Evolutionary conservation across 2,329 filamentous ascomycete genomes (phyloP).

Genomic region (Curvularia spicifera): DNA sequence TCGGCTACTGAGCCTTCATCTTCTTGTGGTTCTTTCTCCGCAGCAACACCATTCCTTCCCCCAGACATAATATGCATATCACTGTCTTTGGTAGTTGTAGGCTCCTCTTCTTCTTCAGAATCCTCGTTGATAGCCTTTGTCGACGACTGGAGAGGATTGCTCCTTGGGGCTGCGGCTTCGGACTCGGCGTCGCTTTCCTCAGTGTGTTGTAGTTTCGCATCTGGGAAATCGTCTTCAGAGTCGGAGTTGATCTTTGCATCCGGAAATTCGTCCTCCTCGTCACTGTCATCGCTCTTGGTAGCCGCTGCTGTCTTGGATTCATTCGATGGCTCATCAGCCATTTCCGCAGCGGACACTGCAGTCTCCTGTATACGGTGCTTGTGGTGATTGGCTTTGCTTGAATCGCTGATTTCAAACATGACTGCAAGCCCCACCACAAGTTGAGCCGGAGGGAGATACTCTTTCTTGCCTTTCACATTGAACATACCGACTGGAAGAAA

Average conservation of each 20-base stretch:
- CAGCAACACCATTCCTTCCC: conserved; percentile 10
- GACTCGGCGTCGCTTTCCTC: conserved; percentile 50
- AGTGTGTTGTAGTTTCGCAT: conserved; percentile 47
- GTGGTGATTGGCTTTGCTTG: conserved; percentile 79
- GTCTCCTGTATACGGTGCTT: conserved; percentile 70
- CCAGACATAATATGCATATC: conserved; percentile 20
- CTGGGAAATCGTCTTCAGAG: conserved; percentile 56
- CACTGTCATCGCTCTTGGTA: conserved; percentile 36
- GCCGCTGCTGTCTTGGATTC: conserved; percentile 26
- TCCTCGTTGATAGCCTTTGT: conserved; percentile 20
- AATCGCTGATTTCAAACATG: conserved; percentile 86
- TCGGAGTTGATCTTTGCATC: conserved; percentile 50
- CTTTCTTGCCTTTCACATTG: conserved; percentile 83
- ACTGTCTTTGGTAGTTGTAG: conserved; percentile 6
- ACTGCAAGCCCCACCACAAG: conserved; percentile 86
- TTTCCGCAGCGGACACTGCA: conserved; percentile 30
- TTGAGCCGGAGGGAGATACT: conserved; percentile 85
- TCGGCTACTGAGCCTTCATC: conserved; percentile 39
- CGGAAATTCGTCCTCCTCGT: conserved; percentile 56
- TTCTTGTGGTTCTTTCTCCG: conserved; percentile 30
- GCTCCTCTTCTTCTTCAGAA: conserved; percentile 37
- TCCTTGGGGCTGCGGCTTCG: conserved; percentile 34
- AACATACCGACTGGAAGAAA: conserved; percentile 81
- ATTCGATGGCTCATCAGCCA: conserved; percentile 25
- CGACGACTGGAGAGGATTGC: conserved; percentile 51